Conservation (phyloP, 2,329 filamentous ascomycete genomes). For the Beauveria caledonica region DNA sequence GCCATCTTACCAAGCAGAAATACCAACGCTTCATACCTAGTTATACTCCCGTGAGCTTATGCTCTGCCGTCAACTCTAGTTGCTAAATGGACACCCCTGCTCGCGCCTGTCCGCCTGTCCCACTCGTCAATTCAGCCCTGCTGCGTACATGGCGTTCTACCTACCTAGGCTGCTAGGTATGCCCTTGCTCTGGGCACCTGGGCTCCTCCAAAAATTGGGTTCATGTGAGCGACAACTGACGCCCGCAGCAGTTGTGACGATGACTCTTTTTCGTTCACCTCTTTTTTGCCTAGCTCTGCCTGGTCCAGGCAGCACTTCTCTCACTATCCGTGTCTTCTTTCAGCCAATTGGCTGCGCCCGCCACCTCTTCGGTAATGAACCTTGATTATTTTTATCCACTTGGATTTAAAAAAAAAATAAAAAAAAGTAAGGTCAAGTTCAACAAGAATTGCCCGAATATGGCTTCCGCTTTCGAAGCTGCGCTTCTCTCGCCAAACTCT, state of each 20-base stretch:
- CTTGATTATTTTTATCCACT: no score
- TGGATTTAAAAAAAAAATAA: no score
- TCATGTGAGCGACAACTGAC: background rate
- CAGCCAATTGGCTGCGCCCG: background rate
- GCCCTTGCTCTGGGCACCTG: no score
- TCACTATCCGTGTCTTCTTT: background rate
- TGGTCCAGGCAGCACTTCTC: background rate
- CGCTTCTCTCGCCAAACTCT: background rate
- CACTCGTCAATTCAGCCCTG: constrained; percentile 8
- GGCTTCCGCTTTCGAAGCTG: background rate
- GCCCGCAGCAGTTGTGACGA: background rate
- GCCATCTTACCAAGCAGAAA: no score
- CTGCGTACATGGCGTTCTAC: background rate
- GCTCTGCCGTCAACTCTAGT: no score
- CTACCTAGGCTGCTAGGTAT: no score
- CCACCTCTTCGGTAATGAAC: no score
- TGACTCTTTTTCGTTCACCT: background rate
- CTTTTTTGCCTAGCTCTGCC: background rate
- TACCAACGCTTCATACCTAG: background rate
- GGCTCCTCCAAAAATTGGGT: background rate
- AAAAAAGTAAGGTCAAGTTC: background rate
- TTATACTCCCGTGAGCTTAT: background rate
- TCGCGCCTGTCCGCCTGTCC: constrained; percentile 6
- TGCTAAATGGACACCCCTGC: background rate
- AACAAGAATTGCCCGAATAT: background rate